Evolutionary conservation across 306 rosid species (phyloP).

Genomic region (Lablab purpureus): DNA sequence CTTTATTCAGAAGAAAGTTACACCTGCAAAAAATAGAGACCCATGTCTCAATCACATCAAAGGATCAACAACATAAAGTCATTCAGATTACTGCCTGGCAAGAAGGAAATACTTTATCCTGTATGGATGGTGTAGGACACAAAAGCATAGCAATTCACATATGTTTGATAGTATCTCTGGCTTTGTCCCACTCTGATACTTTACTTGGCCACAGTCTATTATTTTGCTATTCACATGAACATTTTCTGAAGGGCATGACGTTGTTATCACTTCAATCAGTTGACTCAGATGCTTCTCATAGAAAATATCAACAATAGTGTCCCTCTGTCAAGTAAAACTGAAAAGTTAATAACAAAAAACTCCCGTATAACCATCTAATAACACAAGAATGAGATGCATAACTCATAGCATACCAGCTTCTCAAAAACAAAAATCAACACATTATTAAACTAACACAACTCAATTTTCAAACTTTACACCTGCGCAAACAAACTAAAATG

Average conservation of each 20-base stretch:
- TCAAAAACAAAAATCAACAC: constrained; percentile 32
- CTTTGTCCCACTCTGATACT: constrained; percentile 62
- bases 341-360: constrained; percentile 44
- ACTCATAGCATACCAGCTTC: constrained; percentile 52
- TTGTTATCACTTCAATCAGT: constrained; percentile 76
- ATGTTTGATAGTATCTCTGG: constrained; percentile 94
- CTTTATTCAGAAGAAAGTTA: constrained; percentile 77
- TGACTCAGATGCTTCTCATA: constrained; percentile 90
- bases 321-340: constrained; percentile 70
- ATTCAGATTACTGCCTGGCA: constrained; percentile 37
- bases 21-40: constrained; percentile 62
- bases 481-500: too few relatives aligned
- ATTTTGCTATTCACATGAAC: constrained; percentile 46
- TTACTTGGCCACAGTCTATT: constrained; percentile 51
- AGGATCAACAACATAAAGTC: constrained; percentile 34
- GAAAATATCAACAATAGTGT: constrained; percentile 83
- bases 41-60: constrained; percentile 11
- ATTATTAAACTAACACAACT: too few relatives aligned
- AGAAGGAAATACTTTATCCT: constrained; percentile 88
- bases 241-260: constrained; percentile 73
- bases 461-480: too few relatives aligned
- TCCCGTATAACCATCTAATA: constrained; percentile 31
- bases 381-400: constrained; percentile 42
- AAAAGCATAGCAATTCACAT: constrained; percentile 92
- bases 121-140: constrained; percentile 95